Evolutionary conservation across 2,329 filamentous ascomycete genomes (phyloP), one percentile per base, ranked within the genome.

Genomic region (Taxawa tesnikishii): DNA sequence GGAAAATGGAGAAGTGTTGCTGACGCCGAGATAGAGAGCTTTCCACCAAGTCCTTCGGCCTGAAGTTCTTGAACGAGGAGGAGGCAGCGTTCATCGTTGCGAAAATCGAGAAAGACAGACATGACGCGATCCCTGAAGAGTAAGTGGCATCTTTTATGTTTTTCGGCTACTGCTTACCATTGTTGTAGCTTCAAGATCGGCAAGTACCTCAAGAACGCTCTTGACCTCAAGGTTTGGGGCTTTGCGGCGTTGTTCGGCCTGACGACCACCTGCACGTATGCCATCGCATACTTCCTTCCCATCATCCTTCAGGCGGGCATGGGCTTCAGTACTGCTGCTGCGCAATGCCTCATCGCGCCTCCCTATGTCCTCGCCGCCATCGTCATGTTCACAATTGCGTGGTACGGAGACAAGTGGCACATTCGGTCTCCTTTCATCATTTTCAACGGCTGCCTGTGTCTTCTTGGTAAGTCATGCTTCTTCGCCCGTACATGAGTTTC

Each of bases 161-260:
- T n/a, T n/a, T n/a, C n/a, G n/a, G n/a, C n/a, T n/a, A n/a, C n/a
- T n/a, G n/a, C n/a, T n/a, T n/a, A n/a, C n/a, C n/a, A n/a, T n/a
- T n/a, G n/a, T n/a, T n/a, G n/a, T n/a, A n/a, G n/a, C 0, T 73
- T 70, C 50, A 56, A 48, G 3, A 13, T 67, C 0, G 48, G 43
- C 15, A 63, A 62, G 35, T 73, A 67, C 48, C 49, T 72, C 29
- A 53, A 50, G 15, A 55, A 59, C 15, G 65, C 55, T 3, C 35
- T 53, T 1, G 69, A 73, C 39, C 43, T 59, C 35, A 73, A 73
- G 43, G 57, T 72, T 31, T 73, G 69, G 67, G 62, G 52, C 2
- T 73, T 69, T 36, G 68, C 64, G 0, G 37, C 63, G 42, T 61
- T 72, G 23, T 70, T 68, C 52, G 62, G 62, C 56, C 70, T 73